Evolutionary conservation across 306 rosid genomes (phyloP), one percentile per base, ranked within the genome.

Genomic region (Trifolium fragiferum): DNA sequence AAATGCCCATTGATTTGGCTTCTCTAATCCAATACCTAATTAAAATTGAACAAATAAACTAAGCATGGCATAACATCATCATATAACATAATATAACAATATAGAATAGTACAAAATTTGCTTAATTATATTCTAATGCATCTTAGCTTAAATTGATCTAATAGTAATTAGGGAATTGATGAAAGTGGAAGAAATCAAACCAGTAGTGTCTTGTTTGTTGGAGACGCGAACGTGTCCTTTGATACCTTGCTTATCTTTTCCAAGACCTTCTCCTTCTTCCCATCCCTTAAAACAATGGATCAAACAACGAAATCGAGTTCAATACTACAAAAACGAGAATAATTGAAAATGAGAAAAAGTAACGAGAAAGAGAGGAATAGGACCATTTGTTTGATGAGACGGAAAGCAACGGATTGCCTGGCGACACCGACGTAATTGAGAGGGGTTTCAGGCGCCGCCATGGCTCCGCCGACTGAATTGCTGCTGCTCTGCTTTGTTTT

Each of bases 251-350:
- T 90, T 92, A 32, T 95, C 98, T 78, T 92, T 92, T 9, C 98
- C 99, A 16, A 92, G 96, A 15, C 98, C 99, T 78, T 95, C 96
- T 1, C 99, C 99, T 95, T 95, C 99, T 87, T 95, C 97, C 99
- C 99, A 92, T 1, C 99, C 99, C 98, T 91, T n/a, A 64, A 23
- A n/a, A 40, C 7, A 1, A 38, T 1, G 3, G 51, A 51, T 37
- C 40, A 37, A 35, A 35, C 40, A 35, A 9, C 40, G 9, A 35
- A 35, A 35, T 44, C 15, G 38, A 44, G 7, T 66, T 50, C 18
- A 37, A 71, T 41, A 19, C 15, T 41, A 19, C 15, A 16, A 27
- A 59, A 47, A 32, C 3, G 27, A 11, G 1, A 27, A 1, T 2
- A 13, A 73, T 54, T 1, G 27, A 19, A 53, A 53, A 53, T 19